Evolutionary conservation across 495 filamentous ascomycete species (phyloP), one percentile per base, ranked within the genome.

Genomic region (Viridothelium virens): DNA sequence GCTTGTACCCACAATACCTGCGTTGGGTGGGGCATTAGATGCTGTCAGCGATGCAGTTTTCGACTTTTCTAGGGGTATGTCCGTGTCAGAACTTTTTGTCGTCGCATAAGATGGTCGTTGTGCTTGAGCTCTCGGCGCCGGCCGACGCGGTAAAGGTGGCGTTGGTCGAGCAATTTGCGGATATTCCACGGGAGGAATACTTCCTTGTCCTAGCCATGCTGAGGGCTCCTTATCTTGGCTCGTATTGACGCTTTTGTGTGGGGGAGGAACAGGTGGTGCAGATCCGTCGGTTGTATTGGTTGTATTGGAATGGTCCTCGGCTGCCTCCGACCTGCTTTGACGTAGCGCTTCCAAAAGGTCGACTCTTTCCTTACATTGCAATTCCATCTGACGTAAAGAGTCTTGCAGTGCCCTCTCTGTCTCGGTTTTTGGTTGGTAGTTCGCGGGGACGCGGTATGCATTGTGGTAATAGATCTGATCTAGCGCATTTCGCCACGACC

Each of bases 321-420:
- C 75, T 4, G 78, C 77, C 62, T 93, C 89, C 63, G 86, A 81
- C 67, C 90, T 84, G 68, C 91, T 96, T 66, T 87, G 77, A 56
- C 84, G 83, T 63, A 97, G 80, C 34, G 92, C 89, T 68, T 93
- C 89, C 16, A 98, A 80, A 18, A 97, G 81, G 74, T 94, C 91
- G 61, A 96, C 91, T 61, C 90, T 85, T 77, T 97, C 92, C 74
- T 95, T 94, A 78, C 91, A 96, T 79, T 97, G 92, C 71, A 92
- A 74, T 73, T 97, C 91, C 73, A 98, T 84, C 65, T 88, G 83
- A 65, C 85, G 83, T 64, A 98, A 78, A 65, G 90, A 92, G 38
- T 92, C 89, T 59, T 90, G 83, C 53, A 97, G 79, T 5, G 88
- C 86, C 66, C 84, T 88, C 70, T 98, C 95, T 1, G 92, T 95